phyloP scores from a whole-genome alignment of 1,284 basidiomycete genomes.

The Sporisorium exsertum region DNA sequence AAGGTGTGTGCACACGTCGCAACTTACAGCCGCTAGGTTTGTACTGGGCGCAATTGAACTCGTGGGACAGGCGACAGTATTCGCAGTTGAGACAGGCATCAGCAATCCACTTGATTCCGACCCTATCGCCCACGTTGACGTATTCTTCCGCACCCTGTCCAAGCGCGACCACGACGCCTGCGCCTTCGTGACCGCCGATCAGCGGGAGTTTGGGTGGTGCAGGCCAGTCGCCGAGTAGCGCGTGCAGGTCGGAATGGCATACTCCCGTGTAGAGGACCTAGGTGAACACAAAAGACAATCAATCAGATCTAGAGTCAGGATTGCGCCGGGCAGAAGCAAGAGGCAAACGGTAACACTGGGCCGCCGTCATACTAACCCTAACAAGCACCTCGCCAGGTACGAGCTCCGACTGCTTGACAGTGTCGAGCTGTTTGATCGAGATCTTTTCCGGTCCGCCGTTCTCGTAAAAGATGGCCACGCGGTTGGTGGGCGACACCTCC shows the following conservation, averaged over 20 bases:
- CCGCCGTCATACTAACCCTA: slow-evolving; percentile 72
- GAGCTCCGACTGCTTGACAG: slow-evolving; percentile 72
- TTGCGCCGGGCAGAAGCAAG: background rate
- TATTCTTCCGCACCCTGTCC: slow-evolving; percentile 76
- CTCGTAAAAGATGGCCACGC: slow-evolving; percentile 50
- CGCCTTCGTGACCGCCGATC: slow-evolving; percentile 85
- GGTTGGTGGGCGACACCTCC: slow-evolving; percentile 32
- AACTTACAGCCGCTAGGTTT: slow-evolving; percentile 70
- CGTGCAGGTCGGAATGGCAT: slow-evolving; percentile 54
- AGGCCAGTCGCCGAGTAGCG: slow-evolving; percentile 66
- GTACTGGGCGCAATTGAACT: slow-evolving; percentile 73
- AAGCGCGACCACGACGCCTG: slow-evolving; percentile 78
- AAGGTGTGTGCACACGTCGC: background rate
- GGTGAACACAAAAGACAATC: background rate
- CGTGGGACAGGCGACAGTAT: slow-evolving; percentile 78
- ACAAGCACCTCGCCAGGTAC: slow-evolving; percentile 83
- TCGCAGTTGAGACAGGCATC: slow-evolving; percentile 79
- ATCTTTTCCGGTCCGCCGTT: slow-evolving; percentile 51
- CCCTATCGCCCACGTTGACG: slow-evolving; percentile 78
- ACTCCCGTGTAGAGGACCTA: slow-evolving; percentile 49
- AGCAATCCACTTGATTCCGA: slow-evolving; percentile 79
- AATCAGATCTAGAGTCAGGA: background rate
- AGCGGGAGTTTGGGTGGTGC: slow-evolving; percentile 75
- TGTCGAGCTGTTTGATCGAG: slow-evolving; percentile 33
- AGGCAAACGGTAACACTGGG: background rate